Evolutionary conservation across 1,139 yeast species (phyloP).

Genomic region (Yamadazyma songkhlaensis): DNA sequence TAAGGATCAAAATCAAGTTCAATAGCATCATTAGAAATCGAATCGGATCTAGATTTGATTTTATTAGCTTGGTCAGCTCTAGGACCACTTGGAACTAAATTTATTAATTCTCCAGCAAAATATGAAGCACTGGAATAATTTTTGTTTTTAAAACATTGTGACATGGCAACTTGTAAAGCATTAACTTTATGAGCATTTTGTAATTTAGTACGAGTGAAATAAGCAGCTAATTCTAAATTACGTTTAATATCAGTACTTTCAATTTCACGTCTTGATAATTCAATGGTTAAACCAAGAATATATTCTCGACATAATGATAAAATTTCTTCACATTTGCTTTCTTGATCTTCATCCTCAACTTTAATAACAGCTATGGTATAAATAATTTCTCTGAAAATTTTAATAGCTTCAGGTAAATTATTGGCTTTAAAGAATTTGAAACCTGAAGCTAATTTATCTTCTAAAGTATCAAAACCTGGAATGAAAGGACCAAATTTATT

Average conservation of each 20-base stretch:
- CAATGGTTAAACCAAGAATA: slow-evolving; percentile 87
- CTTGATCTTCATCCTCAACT: slow-evolving; percentile 73
- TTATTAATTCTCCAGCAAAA: slow-evolving; percentile 82
- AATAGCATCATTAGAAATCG: slow-evolving; percentile 78
- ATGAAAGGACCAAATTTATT: slow-evolving; percentile 58
- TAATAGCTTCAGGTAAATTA: slow-evolving; percentile 77
- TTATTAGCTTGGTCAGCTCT: slow-evolving; percentile 88
- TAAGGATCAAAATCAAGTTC: slow-evolving; percentile 91
- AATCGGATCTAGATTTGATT: slow-evolving; percentile 75
- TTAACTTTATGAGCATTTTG: slow-evolving; percentile 81
- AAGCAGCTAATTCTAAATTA: slow-evolving; percentile 91
- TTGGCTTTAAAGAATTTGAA: slow-evolving; percentile 82
- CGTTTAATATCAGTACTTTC: slow-evolving; percentile 73
- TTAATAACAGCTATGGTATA: slow-evolving; percentile 72
- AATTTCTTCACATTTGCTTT: slow-evolving; percentile 69
- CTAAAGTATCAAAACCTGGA: slow-evolving; percentile 74
- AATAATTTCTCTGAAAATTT: slow-evolving; percentile 72
- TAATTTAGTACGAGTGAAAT: slow-evolving; percentile 82
- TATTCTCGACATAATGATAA: slow-evolving; percentile 82
- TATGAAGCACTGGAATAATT: slow-evolving; percentile 86
- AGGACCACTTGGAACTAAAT: slow-evolving; percentile 65
- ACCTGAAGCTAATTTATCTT: slow-evolving; percentile 65
- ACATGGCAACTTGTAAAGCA: slow-evolving; percentile 94
- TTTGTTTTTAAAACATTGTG: slow-evolving; percentile 82
- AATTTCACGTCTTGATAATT: slow-evolving; percentile 78